Evolutionary conservation across 345 rosid genomes (phyloP), one percentile per base, ranked within the genome.

Genomic region (Ailanthus altissimus): DNA sequence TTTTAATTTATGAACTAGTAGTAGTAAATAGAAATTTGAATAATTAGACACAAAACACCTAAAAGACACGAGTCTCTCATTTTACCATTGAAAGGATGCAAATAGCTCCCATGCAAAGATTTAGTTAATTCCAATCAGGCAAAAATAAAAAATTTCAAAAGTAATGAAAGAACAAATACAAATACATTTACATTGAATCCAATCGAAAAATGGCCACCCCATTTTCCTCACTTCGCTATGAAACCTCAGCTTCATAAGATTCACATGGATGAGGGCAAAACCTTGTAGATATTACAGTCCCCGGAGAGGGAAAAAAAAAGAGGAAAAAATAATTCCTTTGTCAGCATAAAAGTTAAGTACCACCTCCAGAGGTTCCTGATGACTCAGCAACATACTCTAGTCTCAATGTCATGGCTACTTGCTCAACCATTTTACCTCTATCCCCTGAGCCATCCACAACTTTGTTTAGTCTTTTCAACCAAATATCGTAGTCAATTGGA

Each of bases 401-500:
- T 72, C 78, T 82, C 49, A 75, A 67, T 20, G 80, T 80, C 58
- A 63, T 18, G 16, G 83, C 82, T 51, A 70, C 83, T 73, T 84
- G 84, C 70, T 86, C 85, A 45, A 90, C 75, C 84, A 78, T 82
- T 83, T 90, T 90, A 62, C 91, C 93, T 66, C 85, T 88, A 69
- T 85, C 84, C 10, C 79, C 62, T 36, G 76, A 68, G 23, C 83
- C 90, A 73, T 86, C 91, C 59, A 85, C 87, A 15, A 85, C 88
- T 40, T 77, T 74, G 42, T 81, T 79, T 60, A 90, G 78, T 81
- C 93, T 82, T 74, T 80, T 87, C 75, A 88, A 58, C 93, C 91
- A 90, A 40, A 88, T 87, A 13, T 86, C 89, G 59, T 85, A 84
- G 32, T 90, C 93, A 13, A 90, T 88, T 0, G 91, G 91, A 73